Evolutionary conservation across 441 rosid genomes (phyloP), one percentile per base, ranked within the genome.

Genomic region (Melastoma candidum): DNA sequence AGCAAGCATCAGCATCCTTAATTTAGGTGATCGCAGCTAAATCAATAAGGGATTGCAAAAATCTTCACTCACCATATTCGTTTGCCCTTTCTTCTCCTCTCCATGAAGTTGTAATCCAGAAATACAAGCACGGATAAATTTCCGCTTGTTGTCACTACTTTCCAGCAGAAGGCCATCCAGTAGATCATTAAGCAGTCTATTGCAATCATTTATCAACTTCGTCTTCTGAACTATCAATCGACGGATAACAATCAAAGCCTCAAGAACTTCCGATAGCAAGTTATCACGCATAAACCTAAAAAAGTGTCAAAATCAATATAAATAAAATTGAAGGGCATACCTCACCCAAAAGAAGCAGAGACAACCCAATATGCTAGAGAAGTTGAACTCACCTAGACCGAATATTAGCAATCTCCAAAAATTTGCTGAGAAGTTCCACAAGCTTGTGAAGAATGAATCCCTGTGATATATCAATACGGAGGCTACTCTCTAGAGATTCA

Each of bases 151-250:
- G 77, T 93, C 97, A 71, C 90, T 81, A 76, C 95, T 95, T 82
- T 93, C 99, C 63, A 95, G 88, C 66, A 95, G 81, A 69, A 95
- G 99, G 71, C 97, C 82, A 58, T 95, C 97, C 43, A 95, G 73
- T 63, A 93, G 97, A 75, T 95, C 99, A 61, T 82, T 93, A 27
- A 93, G 82, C 70, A 89, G 90, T 54, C 78, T 84, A 74, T 89
- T 85, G 76, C 99, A 89, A 68, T 95, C 99, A 77, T 85, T 87
- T 54, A 95, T 95, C 69, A 89, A 72, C 77, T 95, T 95, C 39
- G 99, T 95, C 90, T 95, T 95, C 81, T 95, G 99, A 65, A 95
- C 97, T 68, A 95, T 82, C 72, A 95, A 71, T 65, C 99, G 95
- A 48, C 89, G 93, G 56, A 89, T 95, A 67, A 95, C 95, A 64